A percentile compares a stretch with the other conserved stretches of the same genome.
phyloP scores from a whole-genome alignment of 208 protist species.

The Acanthamoeba culbertsoni region DNA sequence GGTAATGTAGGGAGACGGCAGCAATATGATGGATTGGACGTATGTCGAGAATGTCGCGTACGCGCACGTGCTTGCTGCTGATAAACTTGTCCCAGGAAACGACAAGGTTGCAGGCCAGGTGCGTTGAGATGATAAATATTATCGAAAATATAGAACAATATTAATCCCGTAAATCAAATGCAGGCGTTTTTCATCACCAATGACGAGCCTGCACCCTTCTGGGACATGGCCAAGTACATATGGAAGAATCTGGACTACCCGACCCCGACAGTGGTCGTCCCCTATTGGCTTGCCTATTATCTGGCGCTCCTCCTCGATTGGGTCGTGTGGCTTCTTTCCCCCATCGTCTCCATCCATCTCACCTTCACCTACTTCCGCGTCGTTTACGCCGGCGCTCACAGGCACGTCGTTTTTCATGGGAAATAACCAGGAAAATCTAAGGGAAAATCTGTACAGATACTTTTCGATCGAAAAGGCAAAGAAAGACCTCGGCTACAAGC shows the following conservation, averaged over 20 bases:
- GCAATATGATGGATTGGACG: constrained; percentile 73
- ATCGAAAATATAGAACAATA: not conserved
- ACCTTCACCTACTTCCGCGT: constrained; percentile 71
- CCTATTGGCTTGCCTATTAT: constrained; percentile 57
- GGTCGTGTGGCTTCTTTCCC: constrained; percentile 40
- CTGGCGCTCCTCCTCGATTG: constrained; percentile 62
- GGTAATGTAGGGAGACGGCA: constrained; percentile 7
- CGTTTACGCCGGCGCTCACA: constrained; percentile 45
- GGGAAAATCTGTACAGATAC: constrained; percentile 14
- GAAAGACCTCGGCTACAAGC: constrained; percentile 66
- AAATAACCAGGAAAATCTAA: not conserved
- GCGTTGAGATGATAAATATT: not conserved
- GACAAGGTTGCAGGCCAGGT: constrained; percentile 43
- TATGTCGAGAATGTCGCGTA: constrained; percentile 76
- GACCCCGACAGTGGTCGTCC: constrained; percentile 56
- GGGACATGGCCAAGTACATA: constrained; percentile 71
- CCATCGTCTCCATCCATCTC: constrained; percentile 56
- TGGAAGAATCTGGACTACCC: constrained; percentile 70
- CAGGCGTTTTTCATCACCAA: constrained; percentile 75
- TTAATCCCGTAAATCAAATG: not conserved
- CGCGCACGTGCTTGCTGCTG: constrained; percentile 67
- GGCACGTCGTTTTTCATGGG: not conserved
- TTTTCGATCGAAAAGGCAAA: constrained; percentile 75
- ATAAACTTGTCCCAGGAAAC: constrained; percentile 39
- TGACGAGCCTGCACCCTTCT: constrained; percentile 71